Percentiles rank a stretch among this genome's conserved stretches.
phyloP scores from a whole-genome alignment of 345 rosid genomes.

The Rhodamnia argentea region DNA sequence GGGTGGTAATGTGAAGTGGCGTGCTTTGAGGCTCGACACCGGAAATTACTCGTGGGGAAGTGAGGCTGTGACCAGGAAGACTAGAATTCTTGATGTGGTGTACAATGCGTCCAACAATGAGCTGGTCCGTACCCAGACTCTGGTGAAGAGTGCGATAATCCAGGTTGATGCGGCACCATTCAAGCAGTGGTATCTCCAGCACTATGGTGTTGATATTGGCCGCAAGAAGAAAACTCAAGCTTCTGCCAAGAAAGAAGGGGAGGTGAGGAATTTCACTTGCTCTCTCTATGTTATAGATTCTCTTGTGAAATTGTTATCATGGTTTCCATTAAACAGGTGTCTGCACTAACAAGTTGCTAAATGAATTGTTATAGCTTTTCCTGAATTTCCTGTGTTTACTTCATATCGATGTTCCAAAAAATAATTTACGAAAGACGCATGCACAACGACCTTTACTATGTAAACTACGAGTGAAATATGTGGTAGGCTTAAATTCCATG shows the following conservation, averaged over 20 bases:
- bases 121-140: slow-evolving; percentile 74
- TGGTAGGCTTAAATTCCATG: not conserved
- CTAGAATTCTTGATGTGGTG: slow-evolving; percentile 75
- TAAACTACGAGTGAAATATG: not conserved
- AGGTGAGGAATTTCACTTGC: slow-evolving; percentile 15
- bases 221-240: slow-evolving; percentile 56
- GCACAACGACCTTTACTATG: not conserved
- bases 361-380: not conserved
- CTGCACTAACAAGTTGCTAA: not conserved
- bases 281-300: not conserved
- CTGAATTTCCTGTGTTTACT: not conserved
- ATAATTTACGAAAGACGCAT: not conserved
- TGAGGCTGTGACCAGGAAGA: slow-evolving; percentile 77
- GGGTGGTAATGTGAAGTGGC: slow-evolving; percentile 87
- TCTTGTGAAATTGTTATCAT: not conserved
- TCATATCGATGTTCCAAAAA: not conserved
- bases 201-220: slow-evolving; percentile 65
- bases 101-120: slow-evolving; percentile 89
- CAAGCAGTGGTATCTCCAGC: slow-evolving; percentile 63
- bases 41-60: slow-evolving; percentile 93
- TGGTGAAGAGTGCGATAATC: slow-evolving; percentile 63
- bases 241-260: slow-evolving; percentile 44
- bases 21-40: slow-evolving; percentile 74
- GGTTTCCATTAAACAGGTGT: not conserved
- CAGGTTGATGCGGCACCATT: slow-evolving; percentile 75